Evolutionary conservation across 1,284 basidiomycete genomes (phyloP), one percentile per base, ranked within the genome.

Genomic region (Inonotus obliquus): DNA sequence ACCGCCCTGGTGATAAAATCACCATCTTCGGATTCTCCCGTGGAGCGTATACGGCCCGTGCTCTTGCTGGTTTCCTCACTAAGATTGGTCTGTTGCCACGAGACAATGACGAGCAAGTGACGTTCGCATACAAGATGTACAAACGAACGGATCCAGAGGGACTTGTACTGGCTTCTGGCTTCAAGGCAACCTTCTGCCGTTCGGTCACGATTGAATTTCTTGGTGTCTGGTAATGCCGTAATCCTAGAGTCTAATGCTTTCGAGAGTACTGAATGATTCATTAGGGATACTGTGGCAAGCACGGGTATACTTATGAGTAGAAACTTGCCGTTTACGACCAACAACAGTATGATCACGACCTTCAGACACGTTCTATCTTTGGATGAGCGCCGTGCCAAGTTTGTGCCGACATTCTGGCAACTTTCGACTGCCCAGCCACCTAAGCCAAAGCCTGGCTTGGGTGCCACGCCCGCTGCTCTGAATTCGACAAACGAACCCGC

Each of bases 21-120:
- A 85, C 81, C 63, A 68, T 87, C 32, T 87, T 88, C 57, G 85
- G 87, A 0, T 91, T 91, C 68, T 89, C 86, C 56, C 81, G 89
- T 32, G 89, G 89, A 1, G 86, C 90, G 13, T 91, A 91, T 67
- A 90, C 86, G 3, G 89, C 89, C 32, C 78, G 89, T 41, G 87
- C 87, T 9, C 75, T 92, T 25, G 89, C 84, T 35, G 89, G 89
- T 13, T 81, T 87, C 72, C 70, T 85, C 23, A 65, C 74, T 64
- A 85, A 77, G 80, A 77, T 86, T 54, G 86, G 86, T 27, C 73
- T 89, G 11, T 74, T 89, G n/a, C 77, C 82, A 1, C 75, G 71
- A 58, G 81, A 79, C 66, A 87, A 89, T 63, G 61, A 77, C 32
- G 76, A 85, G 60, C 86, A 89, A 67, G 71, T 89, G 41, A 69